A percentile compares a stretch with the other conserved stretches of the same genome.
These are phyloP conservation scores for Aspergillus chevalieri DNA, from an alignment of 2,329 filamentous ascomycete species.

Conservation along the genomic window DNA sequence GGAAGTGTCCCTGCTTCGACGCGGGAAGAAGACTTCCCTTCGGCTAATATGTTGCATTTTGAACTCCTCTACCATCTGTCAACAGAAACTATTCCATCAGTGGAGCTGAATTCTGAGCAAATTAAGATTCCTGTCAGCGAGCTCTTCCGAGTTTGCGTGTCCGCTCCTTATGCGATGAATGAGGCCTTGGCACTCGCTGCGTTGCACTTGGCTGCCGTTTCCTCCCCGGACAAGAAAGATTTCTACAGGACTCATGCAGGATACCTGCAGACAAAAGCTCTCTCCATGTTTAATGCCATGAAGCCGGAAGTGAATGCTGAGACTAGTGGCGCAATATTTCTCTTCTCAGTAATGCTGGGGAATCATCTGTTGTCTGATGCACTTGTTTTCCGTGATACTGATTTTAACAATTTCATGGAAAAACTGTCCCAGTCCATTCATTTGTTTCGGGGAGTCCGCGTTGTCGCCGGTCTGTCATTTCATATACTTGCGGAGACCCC, in stretches of 20 bases:
- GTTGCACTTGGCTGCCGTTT: slow-evolving; percentile 34
- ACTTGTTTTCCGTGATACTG: slow-evolving; percentile 32
- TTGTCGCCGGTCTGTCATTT: slow-evolving; percentile 10
- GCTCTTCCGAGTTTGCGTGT: slow-evolving; percentile 3
- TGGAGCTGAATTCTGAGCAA: not conserved
- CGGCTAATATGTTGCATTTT: slow-evolving; percentile 25
- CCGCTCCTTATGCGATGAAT: slow-evolving; percentile 43
- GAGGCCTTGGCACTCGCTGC: slow-evolving; percentile 44
- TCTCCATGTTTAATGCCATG: slow-evolving; percentile 10
- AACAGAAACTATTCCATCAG: slow-evolving; percentile 5
- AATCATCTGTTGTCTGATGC: slow-evolving; percentile 46
- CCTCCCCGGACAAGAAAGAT: slow-evolving; percentile 30
- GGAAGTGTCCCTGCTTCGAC: slow-evolving; percentile 3
- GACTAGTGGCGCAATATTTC: slow-evolving; percentile 14
- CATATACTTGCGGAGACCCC: slow-evolving; percentile 8
- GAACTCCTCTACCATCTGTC: slow-evolving; percentile 21
- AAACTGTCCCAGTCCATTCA: slow-evolving; percentile 18
- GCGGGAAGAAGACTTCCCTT: not conserved
- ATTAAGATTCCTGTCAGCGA: slow-evolving; percentile 1
- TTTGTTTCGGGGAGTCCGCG: slow-evolving; percentile 21
- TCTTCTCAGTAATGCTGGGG: slow-evolving; percentile 16
- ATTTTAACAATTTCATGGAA: slow-evolving; percentile 33
- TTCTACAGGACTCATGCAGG: slow-evolving; percentile 25
- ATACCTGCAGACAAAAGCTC: slow-evolving; percentile 30
- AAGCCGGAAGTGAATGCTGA: slow-evolving; percentile 8